phyloP scores from a whole-genome alignment of 2,329 filamentous ascomycete species.

The Lachnellula subtilissima region DNA sequence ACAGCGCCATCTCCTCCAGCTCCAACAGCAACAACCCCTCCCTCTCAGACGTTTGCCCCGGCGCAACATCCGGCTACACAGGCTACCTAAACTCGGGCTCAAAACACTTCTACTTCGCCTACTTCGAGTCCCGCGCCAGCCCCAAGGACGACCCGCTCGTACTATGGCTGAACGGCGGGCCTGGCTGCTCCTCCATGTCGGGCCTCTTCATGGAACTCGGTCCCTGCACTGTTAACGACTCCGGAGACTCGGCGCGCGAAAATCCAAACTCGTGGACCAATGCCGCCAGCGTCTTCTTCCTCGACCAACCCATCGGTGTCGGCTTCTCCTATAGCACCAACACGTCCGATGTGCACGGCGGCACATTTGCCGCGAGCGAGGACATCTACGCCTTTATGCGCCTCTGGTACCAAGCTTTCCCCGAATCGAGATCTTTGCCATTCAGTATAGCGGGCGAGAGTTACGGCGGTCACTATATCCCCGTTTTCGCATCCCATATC shows the following conservation, averaged over 20 bases:
- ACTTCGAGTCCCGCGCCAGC: constrained; percentile 19
- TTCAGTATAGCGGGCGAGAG: constrained; percentile 35
- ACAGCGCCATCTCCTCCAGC: constrained; percentile 2
- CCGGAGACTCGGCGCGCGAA: constrained; percentile 31
- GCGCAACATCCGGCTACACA: constrained; percentile 19
- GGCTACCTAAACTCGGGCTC: constrained; percentile 19
- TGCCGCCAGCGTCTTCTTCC: constrained; percentile 35
- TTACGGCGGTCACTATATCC: constrained; percentile 29
- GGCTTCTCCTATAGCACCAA: constrained; percentile 34
- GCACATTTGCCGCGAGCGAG: constrained; percentile 17
- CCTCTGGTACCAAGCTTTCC: constrained; percentile 37
- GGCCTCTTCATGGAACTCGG: constrained; percentile 42
- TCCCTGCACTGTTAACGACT: constrained; percentile 40
- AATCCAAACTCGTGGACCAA: constrained; percentile 38
- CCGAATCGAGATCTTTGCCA: constrained; percentile 33
- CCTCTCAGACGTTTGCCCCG: constrained; percentile 17
- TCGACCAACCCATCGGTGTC: constrained; percentile 36
- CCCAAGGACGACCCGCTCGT: constrained; percentile 13
- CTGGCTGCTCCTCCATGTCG: constrained; percentile 37
- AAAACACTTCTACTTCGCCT: constrained; percentile 22
- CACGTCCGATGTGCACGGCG: constrained; percentile 10
- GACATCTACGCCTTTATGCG: constrained; percentile 24
- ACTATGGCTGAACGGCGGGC: constrained; percentile 35
- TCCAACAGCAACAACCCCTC: constrained; percentile 5
- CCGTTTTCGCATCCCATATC: constrained; percentile 35